Base-by-base conservation (phyloP, 179 eudicot species). In the Actinidia arguta region DNA sequence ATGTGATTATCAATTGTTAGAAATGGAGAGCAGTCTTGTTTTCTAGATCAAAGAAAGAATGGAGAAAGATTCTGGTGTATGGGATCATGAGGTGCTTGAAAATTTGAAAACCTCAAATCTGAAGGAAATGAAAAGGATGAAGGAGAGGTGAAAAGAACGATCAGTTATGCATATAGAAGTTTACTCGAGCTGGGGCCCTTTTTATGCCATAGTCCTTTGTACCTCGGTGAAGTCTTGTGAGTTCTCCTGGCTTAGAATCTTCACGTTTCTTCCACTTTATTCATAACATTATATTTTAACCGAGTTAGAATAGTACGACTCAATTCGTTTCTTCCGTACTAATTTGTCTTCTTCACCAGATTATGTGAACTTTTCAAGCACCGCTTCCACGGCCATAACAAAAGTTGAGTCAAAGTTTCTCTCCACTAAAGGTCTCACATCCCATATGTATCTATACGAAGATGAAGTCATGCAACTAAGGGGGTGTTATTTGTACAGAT, bases 171-270 rank as follows among this genome's bases (percentile, higher is more conserved):
- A 90, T 95, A 78, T 92, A 95, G 85, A 96, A 95, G 88, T 87
- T 94, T 82, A 79, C 78, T 84, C 98, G 98, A 80, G 89, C 93
- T 74, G 98, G 98, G 25, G 90, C 96, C 98, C 27, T 91, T 92
- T 85, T 85, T 95, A 82, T 95, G 94, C 88, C 98, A 92, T 88
- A 98, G 98, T 80, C 94, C 98, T 81, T 84, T 95, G 82, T 95
- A 95, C 86, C 98, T 83, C 98, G 98, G 50, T 87, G 94, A 85
- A 94, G 98, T 86, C 96, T 95, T 78, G 98, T 95, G 83, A 94
- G 98, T 86, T 87, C 62, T 75, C 61, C 27, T 52, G 64, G 72
- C 70, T 51, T 71, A 52, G 62, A 31, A 70, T 42, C 12, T 13
- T 78, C 51, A 8, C 3, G 5, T 4, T 17, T 79, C 54, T 9